Evolutionary conservation across 192 early-diverging fungal species (phyloP).

Genomic region (Phycomyces blakesleeanus): DNA sequence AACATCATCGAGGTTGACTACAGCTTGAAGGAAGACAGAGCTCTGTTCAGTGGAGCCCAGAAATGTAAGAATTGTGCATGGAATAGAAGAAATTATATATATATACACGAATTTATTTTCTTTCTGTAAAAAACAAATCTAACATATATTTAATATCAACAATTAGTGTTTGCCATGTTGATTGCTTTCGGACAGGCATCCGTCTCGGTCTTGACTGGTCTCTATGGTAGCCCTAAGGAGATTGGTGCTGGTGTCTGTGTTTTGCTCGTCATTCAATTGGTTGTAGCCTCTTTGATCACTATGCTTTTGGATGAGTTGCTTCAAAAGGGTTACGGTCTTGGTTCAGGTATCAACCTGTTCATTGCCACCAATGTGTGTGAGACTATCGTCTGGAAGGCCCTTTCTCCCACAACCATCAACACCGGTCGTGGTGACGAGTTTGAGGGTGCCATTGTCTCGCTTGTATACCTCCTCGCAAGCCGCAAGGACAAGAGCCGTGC

Average conservation of each 20-base stretch:
- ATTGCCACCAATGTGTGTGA: slow-evolving; percentile 99
- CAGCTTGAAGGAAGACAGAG: slow-evolving; percentile 96
- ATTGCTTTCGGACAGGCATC: slow-evolving; percentile 98
- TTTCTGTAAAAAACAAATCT: too few relatives aligned
- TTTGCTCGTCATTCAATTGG: slow-evolving; percentile 94
- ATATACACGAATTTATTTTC: too few relatives aligned
- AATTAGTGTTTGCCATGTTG: slow-evolving; percentile 91
- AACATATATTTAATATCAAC: not conserved
- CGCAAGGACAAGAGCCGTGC: slow-evolving; percentile 96
- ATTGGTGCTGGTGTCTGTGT: slow-evolving; percentile 96
- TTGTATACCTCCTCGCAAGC: slow-evolving; percentile 93
- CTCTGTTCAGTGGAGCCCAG: slow-evolving; percentile 98
- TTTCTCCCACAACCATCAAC: slow-evolving; percentile 96
- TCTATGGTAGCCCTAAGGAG: slow-evolving; percentile 94
- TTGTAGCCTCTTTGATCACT: slow-evolving; percentile 94
- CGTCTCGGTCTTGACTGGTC: slow-evolving; percentile 96
- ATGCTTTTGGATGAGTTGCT: slow-evolving; percentile 98
- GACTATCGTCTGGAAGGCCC: slow-evolving; percentile 98
- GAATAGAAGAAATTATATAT: too few relatives aligned
- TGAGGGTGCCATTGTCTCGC: slow-evolving; percentile 93
- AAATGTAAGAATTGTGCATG: too few relatives aligned
- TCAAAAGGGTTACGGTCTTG: slow-evolving; percentile 99
- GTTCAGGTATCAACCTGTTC: slow-evolving; percentile 98
- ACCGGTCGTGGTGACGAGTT: slow-evolving; percentile 98
- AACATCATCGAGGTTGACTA: slow-evolving; percentile 99